A percentile compares a stretch with the other conserved stretches of the same genome.
Conservation (phyloP, 1,139 yeast species). For the Hyphopichia wangnamkhiaoensis region DNA sequence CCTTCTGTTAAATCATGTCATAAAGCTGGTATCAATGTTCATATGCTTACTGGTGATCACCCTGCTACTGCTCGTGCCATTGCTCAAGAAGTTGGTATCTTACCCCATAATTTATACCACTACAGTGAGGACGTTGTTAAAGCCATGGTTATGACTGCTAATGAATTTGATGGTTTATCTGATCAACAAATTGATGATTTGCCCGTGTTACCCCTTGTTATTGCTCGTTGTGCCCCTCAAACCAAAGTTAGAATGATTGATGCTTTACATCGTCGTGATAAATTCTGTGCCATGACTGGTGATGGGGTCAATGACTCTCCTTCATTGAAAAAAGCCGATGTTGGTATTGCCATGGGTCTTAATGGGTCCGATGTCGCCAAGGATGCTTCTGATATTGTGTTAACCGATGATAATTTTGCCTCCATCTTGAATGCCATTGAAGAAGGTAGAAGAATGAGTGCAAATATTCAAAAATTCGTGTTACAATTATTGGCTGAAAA, state of each 20-base stretch:
- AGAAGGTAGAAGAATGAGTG: slow-evolving; percentile 50
- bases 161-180: slow-evolving; percentile 40
- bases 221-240: slow-evolving; percentile 57
- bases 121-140: slow-evolving; percentile 34
- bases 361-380: slow-evolving; percentile 60
- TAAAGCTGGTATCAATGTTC: slow-evolving; percentile 54
- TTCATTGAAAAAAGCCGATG: slow-evolving; percentile 38
- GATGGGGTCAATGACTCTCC: slow-evolving; percentile 44
- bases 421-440: slow-evolving; percentile 54
- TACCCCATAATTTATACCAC: slow-evolving; percentile 42
- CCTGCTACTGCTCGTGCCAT: slow-evolving; percentile 55
- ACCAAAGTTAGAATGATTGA: slow-evolving; percentile 54
- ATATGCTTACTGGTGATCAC: slow-evolving; percentile 57
- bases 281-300: slow-evolving; percentile 42
- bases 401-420: slow-evolving; percentile 52
- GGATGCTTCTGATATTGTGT: slow-evolving; percentile 58
- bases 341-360: slow-evolving; percentile 47
- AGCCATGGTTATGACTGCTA: slow-evolving; percentile 47
- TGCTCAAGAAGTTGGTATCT: slow-evolving; percentile 52
- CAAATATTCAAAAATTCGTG: slow-evolving; percentile 50
- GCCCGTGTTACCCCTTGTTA: slow-evolving; percentile 37
- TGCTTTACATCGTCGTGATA: slow-evolving; percentile 47
- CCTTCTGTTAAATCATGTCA: slow-evolving; percentile 46
- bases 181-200: slow-evolving; percentile 32
- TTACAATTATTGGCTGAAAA: slow-evolving; percentile 51